Conservation (phyloP, 2,329 filamentous ascomycete species). For the Claviceps humidiphila region DNA sequence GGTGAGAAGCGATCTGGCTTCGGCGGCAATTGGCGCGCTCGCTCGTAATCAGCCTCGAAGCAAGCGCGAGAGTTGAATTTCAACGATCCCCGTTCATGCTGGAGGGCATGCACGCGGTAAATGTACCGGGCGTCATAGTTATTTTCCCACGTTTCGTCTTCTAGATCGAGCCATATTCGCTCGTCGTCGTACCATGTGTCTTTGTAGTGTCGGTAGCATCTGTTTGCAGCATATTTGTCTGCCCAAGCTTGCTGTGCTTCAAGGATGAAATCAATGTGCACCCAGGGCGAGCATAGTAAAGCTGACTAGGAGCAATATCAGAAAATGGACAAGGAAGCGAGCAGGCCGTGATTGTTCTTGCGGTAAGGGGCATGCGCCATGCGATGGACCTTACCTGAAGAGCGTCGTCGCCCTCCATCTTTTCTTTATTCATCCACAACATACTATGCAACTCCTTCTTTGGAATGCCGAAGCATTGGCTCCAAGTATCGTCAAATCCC, state of each 20-base stretch:
- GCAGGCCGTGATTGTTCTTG: background rate
- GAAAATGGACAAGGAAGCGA: background rate
- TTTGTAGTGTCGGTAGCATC: conserved; percentile 19
- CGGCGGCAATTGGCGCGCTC: no score
- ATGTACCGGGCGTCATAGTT: no score
- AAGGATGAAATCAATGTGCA: conserved; percentile 29
- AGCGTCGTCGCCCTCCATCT: conserved; percentile 21
- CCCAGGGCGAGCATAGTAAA: conserved; percentile 31
- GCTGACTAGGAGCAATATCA: conserved; percentile 21
- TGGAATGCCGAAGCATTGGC: conserved; percentile 20
- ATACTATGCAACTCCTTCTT: background rate
- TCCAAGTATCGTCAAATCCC: conserved; percentile 26
- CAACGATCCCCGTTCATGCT: no score
- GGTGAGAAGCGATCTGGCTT: no score
- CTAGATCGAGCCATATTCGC: no score
- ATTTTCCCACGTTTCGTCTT: no score
- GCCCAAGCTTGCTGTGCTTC: conserved; percentile 35
- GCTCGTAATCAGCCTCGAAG: no score
- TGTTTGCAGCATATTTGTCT: conserved; percentile 21
- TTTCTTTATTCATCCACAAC: background rate
- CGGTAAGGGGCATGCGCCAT: background rate
- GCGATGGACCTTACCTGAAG: conserved; percentile 28
- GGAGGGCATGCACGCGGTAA: no score
- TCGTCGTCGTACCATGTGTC: no score
- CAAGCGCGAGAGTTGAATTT: no score